Evolutionary conservation across 2,329 filamentous ascomycete genomes (phyloP).

Genomic region (Uncinocarpus reesii): DNA sequence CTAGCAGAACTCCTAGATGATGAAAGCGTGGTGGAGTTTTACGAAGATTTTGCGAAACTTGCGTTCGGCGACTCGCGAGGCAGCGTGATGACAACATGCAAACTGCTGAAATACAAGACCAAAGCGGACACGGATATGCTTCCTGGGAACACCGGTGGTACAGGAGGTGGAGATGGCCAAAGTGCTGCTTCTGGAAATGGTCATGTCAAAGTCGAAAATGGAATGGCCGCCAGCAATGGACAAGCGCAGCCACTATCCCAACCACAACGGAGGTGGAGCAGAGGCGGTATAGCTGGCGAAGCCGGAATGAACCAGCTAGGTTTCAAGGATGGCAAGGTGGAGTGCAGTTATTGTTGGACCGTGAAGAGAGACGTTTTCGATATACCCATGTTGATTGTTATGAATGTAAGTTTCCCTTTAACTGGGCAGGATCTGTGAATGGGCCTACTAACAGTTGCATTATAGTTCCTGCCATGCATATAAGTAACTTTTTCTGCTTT

Average conservation of each 20-base stretch:
- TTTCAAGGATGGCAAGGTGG: conserved; percentile 76
- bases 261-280: conserved; percentile 34
- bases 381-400: conserved; percentile 96
- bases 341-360: conserved; percentile 94
- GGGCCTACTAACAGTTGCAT: conserved; percentile 8
- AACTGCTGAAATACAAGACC: conserved; percentile 80
- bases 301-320: conserved; percentile 70
- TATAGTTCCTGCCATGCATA: conserved; percentile 25
- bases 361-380: conserved; percentile 96
- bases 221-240: conserved; percentile 19
- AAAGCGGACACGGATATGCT: conserved; percentile 46
- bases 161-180: conserved; percentile 30
- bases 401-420: conserved; percentile 64
- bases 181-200: conserved; percentile 1
- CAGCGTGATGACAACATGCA: conserved; percentile 71
- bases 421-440: background rate
- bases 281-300: conserved; percentile 39
- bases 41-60: conserved; percentile 86
- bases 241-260: conserved; percentile 49
- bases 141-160: conserved; percentile 34
- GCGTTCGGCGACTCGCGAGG: conserved; percentile 87
- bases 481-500: conserved; percentile 5
- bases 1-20: conserved; percentile 88
- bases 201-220: conserved; percentile 16
- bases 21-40: conserved; percentile 85